Evolutionary conservation across 495 filamentous ascomycete genomes (phyloP).

Genomic region (Penicillium flavigenum): DNA sequence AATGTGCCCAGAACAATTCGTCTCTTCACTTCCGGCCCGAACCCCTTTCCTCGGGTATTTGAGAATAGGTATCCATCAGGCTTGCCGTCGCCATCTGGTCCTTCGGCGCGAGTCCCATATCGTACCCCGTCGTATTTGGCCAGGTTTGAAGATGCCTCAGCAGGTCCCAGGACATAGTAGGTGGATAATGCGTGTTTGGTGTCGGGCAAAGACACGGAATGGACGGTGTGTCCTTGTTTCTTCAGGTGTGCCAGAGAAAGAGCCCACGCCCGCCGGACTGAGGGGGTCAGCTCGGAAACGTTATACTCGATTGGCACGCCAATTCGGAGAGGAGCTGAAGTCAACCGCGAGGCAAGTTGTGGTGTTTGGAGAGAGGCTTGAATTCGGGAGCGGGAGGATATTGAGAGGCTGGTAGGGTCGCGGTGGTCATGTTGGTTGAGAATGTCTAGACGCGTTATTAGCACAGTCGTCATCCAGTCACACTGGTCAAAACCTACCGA

Average conservation of each 20-base stretch:
- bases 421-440: slow-evolving; percentile 62
- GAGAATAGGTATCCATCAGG: slow-evolving; percentile 66
- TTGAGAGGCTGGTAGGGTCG: slow-evolving; percentile 75
- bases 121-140: slow-evolving; percentile 95
- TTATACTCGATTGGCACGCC: slow-evolving; percentile 89
- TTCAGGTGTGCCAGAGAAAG: slow-evolving; percentile 56
- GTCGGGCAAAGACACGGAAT: slow-evolving; percentile 76
- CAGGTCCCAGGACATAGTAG: slow-evolving; percentile 93
- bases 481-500: slow-evolving; percentile 43
- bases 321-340: slow-evolving; percentile 49
- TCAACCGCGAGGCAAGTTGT: slow-evolving; percentile 31
- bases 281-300: slow-evolving; percentile 69
- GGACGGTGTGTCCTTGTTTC: slow-evolving; percentile 62
- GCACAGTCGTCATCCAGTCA: background rate
- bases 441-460: slow-evolving; percentile 32
- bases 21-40: slow-evolving; percentile 81
- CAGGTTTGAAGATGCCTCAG: slow-evolving; percentile 96
- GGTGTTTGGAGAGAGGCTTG: slow-evolving; percentile 24
- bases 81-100: slow-evolving; percentile 28
- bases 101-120: slow-evolving; percentile 63
- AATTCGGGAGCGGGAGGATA: slow-evolving; percentile 50
- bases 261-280: slow-evolving; percentile 68
- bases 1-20: slow-evolving; percentile 90
- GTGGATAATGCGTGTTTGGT: slow-evolving; percentile 84
- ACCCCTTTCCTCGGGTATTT: slow-evolving; percentile 64